Percentiles rank a stretch among this genome's conserved stretches.
phyloP scores from a whole-genome alignment of 768 basidiomycete species.

The Trametes villosa region DNA sequence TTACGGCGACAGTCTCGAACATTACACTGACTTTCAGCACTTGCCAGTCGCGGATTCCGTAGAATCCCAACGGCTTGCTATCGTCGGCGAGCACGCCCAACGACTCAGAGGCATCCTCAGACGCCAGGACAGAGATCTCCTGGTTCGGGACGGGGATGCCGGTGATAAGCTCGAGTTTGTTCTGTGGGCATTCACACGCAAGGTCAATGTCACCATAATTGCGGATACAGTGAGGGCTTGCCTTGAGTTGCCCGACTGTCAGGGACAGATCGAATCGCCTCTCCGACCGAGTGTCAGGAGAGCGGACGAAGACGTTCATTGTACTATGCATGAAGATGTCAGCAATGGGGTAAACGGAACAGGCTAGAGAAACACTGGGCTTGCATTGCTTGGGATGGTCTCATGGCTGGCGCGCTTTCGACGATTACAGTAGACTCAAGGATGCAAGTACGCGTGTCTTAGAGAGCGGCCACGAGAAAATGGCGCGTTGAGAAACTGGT shows the following conservation, averaged over 20 bases:
- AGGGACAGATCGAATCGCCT: conserved; percentile 78
- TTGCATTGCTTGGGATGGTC: conserved; percentile 30
- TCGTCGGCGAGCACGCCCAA: conserved; percentile 69
- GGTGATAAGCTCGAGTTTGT: conserved; percentile 88
- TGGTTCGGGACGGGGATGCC: conserved; percentile 84
- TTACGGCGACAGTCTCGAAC: neutral
- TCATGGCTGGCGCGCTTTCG: conserved; percentile 4
- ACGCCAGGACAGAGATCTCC: conserved; percentile 61
- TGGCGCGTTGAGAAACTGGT: too few species aligned
- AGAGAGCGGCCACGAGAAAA: too few species aligned
- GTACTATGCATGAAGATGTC: conserved; percentile 43
- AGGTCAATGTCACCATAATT: neutral
- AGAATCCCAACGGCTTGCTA: conserved; percentile 68
- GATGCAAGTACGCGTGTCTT: too few species aligned
- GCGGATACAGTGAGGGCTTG: conserved; percentile 32
- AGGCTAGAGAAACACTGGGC: neutral
- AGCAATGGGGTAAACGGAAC: neutral
- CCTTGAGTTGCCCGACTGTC: conserved; percentile 84
- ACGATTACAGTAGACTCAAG: too few species aligned
- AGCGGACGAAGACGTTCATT: conserved; percentile 78
- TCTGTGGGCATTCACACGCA: conserved; percentile 14
- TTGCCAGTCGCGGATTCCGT: conserved; percentile 76
- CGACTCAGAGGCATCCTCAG: conserved; percentile 54
- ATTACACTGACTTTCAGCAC: conserved; percentile 68
- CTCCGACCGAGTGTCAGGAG: conserved; percentile 90